Conservation (phyloP, 2,329 filamentous ascomycete genomes). For the Trichophaea hybrida region DNA sequence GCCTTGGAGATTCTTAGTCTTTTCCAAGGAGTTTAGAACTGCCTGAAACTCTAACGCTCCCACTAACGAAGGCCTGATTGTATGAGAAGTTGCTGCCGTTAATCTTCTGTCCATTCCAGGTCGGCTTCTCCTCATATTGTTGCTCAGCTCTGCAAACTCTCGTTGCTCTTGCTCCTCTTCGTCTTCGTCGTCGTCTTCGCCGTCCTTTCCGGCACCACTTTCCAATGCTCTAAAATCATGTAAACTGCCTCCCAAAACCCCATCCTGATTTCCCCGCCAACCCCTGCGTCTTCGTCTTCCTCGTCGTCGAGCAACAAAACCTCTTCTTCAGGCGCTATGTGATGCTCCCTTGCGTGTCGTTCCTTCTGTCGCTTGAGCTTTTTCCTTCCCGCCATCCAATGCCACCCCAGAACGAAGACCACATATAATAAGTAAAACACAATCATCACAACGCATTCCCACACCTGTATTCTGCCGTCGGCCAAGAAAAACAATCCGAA, state of each 20-base stretch:
- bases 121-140: conserved; percentile 78
- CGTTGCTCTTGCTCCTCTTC: conserved; percentile 43
- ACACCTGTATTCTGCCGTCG: conserved; percentile 68
- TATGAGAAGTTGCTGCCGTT: conserved; percentile 50
- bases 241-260: conserved; percentile 45
- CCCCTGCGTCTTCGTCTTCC: conserved; percentile 40
- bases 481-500: conserved; percentile 80
- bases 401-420: conserved; percentile 73
- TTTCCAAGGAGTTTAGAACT: conserved; percentile 72
- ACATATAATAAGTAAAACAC: conserved; percentile 86
- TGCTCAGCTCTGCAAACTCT: conserved; percentile 68
- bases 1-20: conserved; percentile 60
- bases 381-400: conserved; percentile 62
- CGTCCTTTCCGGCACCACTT: conserved; percentile 43
- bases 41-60: conserved; percentile 89
- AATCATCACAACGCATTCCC: conserved; percentile 87
- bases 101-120: conserved; percentile 51
- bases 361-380: conserved; percentile 30
- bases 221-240: conserved; percentile 38
- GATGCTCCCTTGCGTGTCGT: conserved; percentile 22
- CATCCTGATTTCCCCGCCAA: conserved; percentile 33
- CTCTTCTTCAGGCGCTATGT: conserved; percentile 34
- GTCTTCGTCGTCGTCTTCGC: conserved; percentile 39
- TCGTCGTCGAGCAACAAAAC: conserved; percentile 43
- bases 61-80: conserved; percentile 82